Evolutionary conservation across 352 stramenopile genomes (phyloP).

Genomic region (Phytophthora macrochlamydospora): DNA sequence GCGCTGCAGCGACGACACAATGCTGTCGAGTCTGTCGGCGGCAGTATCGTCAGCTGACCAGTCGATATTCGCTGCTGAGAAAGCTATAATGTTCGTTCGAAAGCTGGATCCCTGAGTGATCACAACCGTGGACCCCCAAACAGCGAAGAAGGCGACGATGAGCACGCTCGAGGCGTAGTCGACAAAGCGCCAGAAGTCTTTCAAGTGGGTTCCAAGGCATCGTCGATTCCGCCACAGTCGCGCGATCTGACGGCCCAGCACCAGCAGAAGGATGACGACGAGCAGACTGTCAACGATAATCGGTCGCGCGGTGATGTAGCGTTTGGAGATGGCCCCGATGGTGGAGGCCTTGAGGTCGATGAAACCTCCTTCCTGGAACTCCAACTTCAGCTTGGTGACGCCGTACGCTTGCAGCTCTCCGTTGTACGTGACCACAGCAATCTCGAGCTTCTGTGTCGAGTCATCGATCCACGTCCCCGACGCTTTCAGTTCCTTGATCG

Average conservation of each 20-base stretch:
- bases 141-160: conserved; percentile 32
- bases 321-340: conserved; percentile 2
- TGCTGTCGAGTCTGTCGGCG: conserved; percentile 25
- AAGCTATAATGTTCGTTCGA: conserved; percentile 33
- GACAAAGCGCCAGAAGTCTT: conserved; percentile 16
- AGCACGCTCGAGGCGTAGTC: conserved; percentile 10
- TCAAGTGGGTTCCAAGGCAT: background rate
- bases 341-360: conserved; percentile 13
- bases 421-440: conserved; percentile 39
- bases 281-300: background rate
- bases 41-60: conserved; percentile 30
- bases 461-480: conserved; percentile 25
- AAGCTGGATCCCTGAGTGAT: conserved; percentile 28
- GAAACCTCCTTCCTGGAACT: conserved; percentile 28
- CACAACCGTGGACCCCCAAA: conserved; percentile 32
- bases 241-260: background rate
- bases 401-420: conserved; percentile 31
- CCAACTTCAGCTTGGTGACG: conserved; percentile 21
- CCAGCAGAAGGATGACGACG: background rate
- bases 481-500: conserved; percentile 17
- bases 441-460: conserved; percentile 26
- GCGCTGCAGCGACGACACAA: conserved; percentile 27
- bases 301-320: background rate
- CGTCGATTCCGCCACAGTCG: background rate
- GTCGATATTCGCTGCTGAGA: conserved; percentile 33